These are phyloP conservation scores for Alternaria gaisen DNA, from an alignment of 2,329 filamentous ascomycete genomes.

Conservation along the genomic window DNA sequence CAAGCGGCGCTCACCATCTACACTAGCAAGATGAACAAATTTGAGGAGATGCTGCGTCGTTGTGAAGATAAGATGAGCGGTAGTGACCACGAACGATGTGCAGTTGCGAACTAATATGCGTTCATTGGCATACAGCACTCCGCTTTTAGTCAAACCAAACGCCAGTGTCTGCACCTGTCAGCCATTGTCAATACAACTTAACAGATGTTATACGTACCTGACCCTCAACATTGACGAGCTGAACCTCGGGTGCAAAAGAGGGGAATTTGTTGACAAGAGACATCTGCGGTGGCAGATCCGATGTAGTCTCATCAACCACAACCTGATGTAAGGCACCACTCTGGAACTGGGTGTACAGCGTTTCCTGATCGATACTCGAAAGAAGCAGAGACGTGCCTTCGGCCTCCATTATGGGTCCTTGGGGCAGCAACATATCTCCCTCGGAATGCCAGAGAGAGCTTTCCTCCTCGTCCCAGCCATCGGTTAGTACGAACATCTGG, in stretches of 20 bases:
- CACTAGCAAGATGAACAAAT: constrained; percentile 79
- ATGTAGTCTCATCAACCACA: constrained; percentile 12
- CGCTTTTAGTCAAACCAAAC: constrained; percentile 76
- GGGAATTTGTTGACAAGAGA: constrained; percentile 34
- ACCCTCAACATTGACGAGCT: constrained; percentile 30
- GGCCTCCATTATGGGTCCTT: constrained; percentile 37
- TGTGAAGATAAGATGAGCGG: constrained; percentile 86
- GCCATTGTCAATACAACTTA: constrained; percentile 19
- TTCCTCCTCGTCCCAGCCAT: constrained; percentile 44
- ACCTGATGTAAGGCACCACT: constrained; percentile 35
- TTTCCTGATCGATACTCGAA: constrained; percentile 31
- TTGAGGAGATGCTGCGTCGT: constrained; percentile 93
- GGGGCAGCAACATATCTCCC: constrained; percentile 26
- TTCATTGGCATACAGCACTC: constrained; percentile 80
- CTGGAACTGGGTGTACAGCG: constrained; percentile 35
- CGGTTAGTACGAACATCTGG: constrained; percentile 47
- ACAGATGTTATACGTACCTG: constrained; percentile 28
- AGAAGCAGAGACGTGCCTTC: constrained; percentile 34
- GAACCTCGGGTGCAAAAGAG: constrained; percentile 39
- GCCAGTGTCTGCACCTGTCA: constrained; percentile 53
- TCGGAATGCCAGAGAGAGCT: constrained; percentile 40
- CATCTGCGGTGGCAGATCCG: constrained; percentile 29
- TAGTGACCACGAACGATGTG: constrained; percentile 86
- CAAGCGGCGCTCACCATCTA: constrained; percentile 64
- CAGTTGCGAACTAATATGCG: constrained; percentile 82